Base-by-base conservation (phyloP, 2,329 filamentous ascomycete genomes). In the Stagonosporopsis tanaceti region DNA sequence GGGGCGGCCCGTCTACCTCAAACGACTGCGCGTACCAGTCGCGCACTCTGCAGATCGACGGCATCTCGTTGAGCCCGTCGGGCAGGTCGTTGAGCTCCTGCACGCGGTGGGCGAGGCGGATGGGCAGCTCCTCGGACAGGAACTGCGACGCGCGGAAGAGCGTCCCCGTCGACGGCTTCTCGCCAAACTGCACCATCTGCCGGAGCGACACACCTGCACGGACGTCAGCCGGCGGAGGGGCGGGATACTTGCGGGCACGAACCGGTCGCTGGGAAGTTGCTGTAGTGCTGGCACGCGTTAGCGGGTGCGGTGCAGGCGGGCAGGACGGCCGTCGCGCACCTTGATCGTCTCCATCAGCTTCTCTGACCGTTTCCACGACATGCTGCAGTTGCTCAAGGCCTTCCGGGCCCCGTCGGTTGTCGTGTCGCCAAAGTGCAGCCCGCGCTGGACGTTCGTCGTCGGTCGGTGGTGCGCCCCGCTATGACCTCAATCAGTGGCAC, bases 11-110 rank as follows among this genome's bases (percentile, higher is more conserved):
- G 35, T 85, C 69, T 85, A 97, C 93, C 87, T 99, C 95, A 73
- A 99, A 99, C 48, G 95, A 99, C 81, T 99, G 95, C 63, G 94
- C 95, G 78, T 99, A 99, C 95, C 95, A 99, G 73, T 98, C 93
- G 76, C 93, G 90, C 66, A 99, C 95, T 72, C 89, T 92, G 76
- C 89, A 89, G 66, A 99, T 97, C 11, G 95, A 98, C 37, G 93
- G 92, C 95, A 99, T 98, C 67, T 98, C 93, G 76, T 92, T 97
- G 61, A 99, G 86, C 53, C 95, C 95, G 84, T 99, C 95, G 34
- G 95, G 95, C 2, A 99, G 83, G 72, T 92, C 91, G 61, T 90
- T 88, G 56, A 99, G 87, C 81, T 99, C 95, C 78, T 97, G 91
- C 58, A 99, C 95, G 63, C 95, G 91, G 80, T 99, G 95, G 69